phyloP scores from a whole-genome alignment of 1,139 yeast genomes.

The Waltiozyma sp. region DNA sequence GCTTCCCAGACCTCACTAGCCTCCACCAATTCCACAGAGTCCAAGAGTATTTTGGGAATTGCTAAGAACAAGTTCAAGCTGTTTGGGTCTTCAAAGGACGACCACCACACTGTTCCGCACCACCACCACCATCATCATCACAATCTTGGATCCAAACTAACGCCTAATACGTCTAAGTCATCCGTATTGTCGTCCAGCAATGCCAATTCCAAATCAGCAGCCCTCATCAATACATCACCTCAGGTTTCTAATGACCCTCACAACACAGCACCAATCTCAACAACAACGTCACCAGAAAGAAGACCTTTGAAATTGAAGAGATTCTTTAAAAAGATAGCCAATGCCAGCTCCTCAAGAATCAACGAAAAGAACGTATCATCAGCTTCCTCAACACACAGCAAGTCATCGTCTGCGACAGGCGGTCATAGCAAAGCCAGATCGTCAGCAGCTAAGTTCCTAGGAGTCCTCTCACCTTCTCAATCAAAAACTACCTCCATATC shows the following conservation, averaged over 20 bases:
- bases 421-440: slow-evolving; percentile 1
- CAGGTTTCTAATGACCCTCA: slow-evolving; percentile 5
- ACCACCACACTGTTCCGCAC: slow-evolving; percentile 2
- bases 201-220: slow-evolving; percentile 13
- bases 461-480: slow-evolving; percentile 10
- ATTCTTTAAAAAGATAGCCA: slow-evolving; percentile 23
- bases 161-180: slow-evolving; percentile 17
- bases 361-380: background rate
- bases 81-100: slow-evolving; percentile 4
- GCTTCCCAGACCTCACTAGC: slow-evolving; percentile 7
- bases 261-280: background rate
- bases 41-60: slow-evolving; percentile 6
- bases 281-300: slow-evolving; percentile 8
- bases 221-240: slow-evolving; percentile 8
- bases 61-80: slow-evolving; percentile 13
- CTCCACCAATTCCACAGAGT: slow-evolving; percentile 6
- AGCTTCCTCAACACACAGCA: background rate
- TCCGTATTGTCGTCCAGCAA: slow-evolving; percentile 14
- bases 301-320: slow-evolving; percentile 23
- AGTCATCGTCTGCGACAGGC: background rate
- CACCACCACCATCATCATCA: slow-evolving; percentile 1
- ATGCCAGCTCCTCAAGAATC: background rate
- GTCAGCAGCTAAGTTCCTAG: slow-evolving; percentile 10
- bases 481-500: slow-evolving; percentile 1
- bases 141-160: slow-evolving; percentile 5